Percentiles rank a stretch among this genome's conserved stretches.
phyloP scores from a whole-genome alignment of 1,284 basidiomycete species.

The Coniferiporia sulphurascens region DNA sequence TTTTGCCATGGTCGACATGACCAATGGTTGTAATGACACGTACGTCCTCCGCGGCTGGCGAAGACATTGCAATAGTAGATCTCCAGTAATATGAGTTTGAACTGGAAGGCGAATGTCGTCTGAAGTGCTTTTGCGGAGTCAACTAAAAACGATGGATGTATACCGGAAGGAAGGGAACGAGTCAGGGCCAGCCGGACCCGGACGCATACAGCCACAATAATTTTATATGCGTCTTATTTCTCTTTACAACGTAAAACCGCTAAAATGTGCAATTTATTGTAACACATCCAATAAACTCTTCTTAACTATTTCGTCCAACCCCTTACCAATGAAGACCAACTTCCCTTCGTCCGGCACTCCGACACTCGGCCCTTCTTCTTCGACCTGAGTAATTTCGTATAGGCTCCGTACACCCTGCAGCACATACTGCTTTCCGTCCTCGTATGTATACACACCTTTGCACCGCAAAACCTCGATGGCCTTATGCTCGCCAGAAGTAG shows the following conservation, averaged over 20 bases:
- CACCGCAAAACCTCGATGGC: conserved; percentile 68
- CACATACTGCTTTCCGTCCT: conserved; percentile 56
- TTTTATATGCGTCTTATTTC: neutral
- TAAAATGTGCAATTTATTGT: neutral
- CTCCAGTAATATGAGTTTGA: neutral
- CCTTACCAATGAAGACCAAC: conserved; percentile 84
- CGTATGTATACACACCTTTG: conserved; percentile 68
- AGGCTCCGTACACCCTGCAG: conserved; percentile 84
- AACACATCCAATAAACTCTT: conserved; percentile 40
- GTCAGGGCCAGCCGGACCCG: neutral
- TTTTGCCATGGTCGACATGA: conserved; percentile 91
- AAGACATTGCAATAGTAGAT: conserved; percentile 29
- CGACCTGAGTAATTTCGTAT: conserved; percentile 68
- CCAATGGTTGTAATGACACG: conserved; percentile 79
- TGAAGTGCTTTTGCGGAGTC: neutral
- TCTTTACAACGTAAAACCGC: neutral
- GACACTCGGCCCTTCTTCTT: conserved; percentile 30
- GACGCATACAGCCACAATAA: neutral
- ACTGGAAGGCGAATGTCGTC: neutral
- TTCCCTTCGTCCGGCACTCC: conserved; percentile 63
- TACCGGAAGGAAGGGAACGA: neutral
- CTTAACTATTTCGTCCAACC: conserved; percentile 51
- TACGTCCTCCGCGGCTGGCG: conserved; percentile 52
- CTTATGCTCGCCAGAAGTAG: conserved; percentile 14
- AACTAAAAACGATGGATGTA: neutral